phyloP scores from a whole-genome alignment of 805 yeast genomes.

The Sugiyamaella boreocaroliniensis region DNA sequence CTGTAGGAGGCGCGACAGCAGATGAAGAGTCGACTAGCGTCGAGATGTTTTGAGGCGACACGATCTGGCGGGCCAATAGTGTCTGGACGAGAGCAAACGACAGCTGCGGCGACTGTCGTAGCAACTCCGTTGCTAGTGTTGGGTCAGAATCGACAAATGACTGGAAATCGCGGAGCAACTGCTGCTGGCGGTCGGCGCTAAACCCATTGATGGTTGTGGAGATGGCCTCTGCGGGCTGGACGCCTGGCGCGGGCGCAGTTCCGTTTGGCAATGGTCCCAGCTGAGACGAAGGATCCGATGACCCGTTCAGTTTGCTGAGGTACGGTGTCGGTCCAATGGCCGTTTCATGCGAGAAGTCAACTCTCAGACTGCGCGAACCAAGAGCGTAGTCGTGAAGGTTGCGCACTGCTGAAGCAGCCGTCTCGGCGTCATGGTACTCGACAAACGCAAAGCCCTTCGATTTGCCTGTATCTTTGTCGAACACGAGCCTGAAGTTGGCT shows the following conservation, averaged over 20 bases:
- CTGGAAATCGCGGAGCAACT: conserved; percentile 51
- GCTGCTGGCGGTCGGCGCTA: conserved; percentile 37
- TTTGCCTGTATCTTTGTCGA: conserved; percentile 77
- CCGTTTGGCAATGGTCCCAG: conserved; percentile 45
- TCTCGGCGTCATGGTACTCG: conserved; percentile 72
- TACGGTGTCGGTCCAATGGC: neutral
- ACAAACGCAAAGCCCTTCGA: conserved; percentile 86
- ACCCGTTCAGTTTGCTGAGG: neutral
- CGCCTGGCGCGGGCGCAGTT: conserved; percentile 34
- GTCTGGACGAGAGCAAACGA: conserved; percentile 77
- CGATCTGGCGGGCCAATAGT: conserved; percentile 38
- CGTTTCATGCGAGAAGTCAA: conserved; percentile 62
- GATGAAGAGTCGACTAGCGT: conserved; percentile 17
- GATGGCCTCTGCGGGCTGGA: conserved; percentile 38
- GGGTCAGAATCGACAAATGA: conserved; percentile 53
- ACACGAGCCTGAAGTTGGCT: conserved; percentile 61
- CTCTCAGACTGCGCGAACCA: conserved; percentile 64
- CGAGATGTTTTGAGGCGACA: conserved; percentile 26
- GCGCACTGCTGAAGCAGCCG: conserved; percentile 86
- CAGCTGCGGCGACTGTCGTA: conserved; percentile 72
- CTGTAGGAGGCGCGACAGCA: conserved; percentile 1
- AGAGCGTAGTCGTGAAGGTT: conserved; percentile 73
- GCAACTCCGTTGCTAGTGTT: conserved; percentile 48
- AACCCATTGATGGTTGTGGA: conserved; percentile 41
- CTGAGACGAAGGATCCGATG: neutral